Base-by-base conservation (phyloP, 495 filamentous ascomycete genomes). In the Rostrohypoxylon terebratum region DNA sequence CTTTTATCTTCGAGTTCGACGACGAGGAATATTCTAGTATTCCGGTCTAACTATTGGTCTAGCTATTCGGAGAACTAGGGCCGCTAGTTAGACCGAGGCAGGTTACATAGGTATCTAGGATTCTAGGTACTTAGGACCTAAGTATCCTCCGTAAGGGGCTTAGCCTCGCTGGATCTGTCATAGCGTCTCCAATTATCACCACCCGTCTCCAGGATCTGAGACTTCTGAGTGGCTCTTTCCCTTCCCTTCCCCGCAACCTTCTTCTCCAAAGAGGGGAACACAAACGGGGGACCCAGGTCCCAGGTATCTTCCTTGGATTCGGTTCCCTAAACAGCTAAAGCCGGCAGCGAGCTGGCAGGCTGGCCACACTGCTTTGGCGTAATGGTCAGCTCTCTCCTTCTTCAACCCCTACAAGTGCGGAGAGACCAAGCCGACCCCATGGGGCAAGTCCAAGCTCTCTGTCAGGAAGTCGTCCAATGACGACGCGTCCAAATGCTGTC, bases 81-180 rank as follows among this genome's bases (percentile, higher is more conserved):
- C 48, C 50, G 21, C 51, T 63, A 63, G 42, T 10, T n/a, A 25
- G 21, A 20, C 65, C 70, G 70, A 73, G 70, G 70, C 16, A 44
- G 55, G 64, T 13, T 73, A n/a, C n/a, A n/a, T n/a, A n/a, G n/a
- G n/a, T n/a, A n/a, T n/a, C n/a, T n/a, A n/a, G n/a, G n/a, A n/a
- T n/a, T n/a, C n/a, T n/a, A n/a, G n/a, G n/a, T n/a, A n/a, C n/a
- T n/a, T n/a, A n/a, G n/a, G n/a, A n/a, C n/a, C n/a, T n/a, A n/a
- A 61, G 20, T 63, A 62, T 63, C 63, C 50, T 16, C 71, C 50
- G 60, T 59, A 74, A 69, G 50, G 21, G 66, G 71, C 63, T 74
- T 74, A 74, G 71, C 57, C 34, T 20, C 10, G 63, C 62, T 2
- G 36, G 31, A 58, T 38, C 66, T 73, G 69, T 58, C 44, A 31